phyloP scores from a whole-genome alignment of 2,329 filamentous ascomycete species.

The Trichothecium sympodiale region DNA sequence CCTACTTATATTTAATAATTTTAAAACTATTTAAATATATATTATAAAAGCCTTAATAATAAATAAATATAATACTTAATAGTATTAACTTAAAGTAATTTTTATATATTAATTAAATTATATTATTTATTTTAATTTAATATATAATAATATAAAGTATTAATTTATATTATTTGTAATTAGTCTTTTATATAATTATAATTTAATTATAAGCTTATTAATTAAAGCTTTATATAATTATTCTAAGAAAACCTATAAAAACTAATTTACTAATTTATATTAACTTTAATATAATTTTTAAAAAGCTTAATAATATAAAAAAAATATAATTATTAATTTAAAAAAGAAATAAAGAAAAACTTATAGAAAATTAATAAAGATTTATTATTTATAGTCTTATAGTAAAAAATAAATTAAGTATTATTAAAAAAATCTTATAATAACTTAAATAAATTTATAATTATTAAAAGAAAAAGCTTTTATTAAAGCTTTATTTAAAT shows the following conservation, averaged over 20 bases:
- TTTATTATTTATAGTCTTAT: not conserved
- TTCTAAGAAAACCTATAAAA: conserved; percentile 1
- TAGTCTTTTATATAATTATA: not conserved
- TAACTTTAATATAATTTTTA: conserved; percentile 2
- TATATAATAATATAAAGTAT: not conserved
- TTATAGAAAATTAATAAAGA: not conserved
- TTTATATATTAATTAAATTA: not conserved
- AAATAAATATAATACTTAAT: no score
- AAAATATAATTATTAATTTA: conserved; percentile 1
- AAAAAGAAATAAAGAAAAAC: not conserved
- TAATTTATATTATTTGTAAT: no score
- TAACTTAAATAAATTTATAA: no score
- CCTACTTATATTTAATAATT: no score
- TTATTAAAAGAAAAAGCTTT: not conserved
- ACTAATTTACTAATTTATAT: not conserved
- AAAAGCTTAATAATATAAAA: not conserved
- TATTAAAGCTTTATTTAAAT: not conserved
- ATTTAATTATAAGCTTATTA: not conserved
- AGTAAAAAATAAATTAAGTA: not conserved
- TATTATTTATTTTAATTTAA: no score
- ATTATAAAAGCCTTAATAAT: no score
- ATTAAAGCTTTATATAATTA: not conserved
- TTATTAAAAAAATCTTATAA: not conserved
- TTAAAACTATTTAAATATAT: no score
- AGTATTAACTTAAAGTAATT: not conserved